Base-by-base conservation (phyloP, 129 eudicot species). In the Flaveria sonorensis region DNA sequence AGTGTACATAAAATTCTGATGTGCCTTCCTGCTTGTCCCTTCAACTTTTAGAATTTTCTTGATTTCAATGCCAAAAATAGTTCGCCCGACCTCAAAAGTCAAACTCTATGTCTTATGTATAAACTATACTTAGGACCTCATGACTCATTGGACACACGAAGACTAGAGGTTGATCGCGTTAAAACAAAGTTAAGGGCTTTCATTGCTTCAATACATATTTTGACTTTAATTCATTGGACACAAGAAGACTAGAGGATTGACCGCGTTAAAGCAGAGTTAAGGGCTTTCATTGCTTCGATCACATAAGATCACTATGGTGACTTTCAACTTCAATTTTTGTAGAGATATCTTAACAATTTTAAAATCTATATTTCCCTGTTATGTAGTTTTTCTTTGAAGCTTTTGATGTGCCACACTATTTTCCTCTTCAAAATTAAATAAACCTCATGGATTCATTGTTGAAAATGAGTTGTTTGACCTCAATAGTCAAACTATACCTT, bases 381-480 rank as follows among this genome's bases (percentile, higher is more conserved):
- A 39, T 6, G 55, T 73, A 40, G 40, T 39, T 18, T 52, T 19
- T 26, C 6, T 45, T n/a, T 30, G 12, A 1, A 6, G 19, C 16
- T 45, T 20, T 19, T 1, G 68, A 73, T 32, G 14, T 55, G 67
- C 50, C 13, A 18, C 19, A 10, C 13, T 23, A 19, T 57, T 40
- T 21, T 73, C 14, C 48, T 42, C 57, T 14, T 59, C 42, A 59
- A 60, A 23, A 36, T 43, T 24, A 7, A 23, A 62, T 36, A 60
- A 78, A 16, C 45, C 69, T 4, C 68, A 46, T 43, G 9, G 15
- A n/a, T 56, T n/a, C 24, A 28, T 28, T 14, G 23, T 19, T 0
- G 16, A 39, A 50, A 32, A 76, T 50, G 32, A 46, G 13, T 32
- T 40, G 64, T 65, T 71, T 71, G 78, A 79, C 78, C 68, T 39